Base-by-base conservation (phyloP, 2,329 filamentous ascomycete species). In the Trichoderma lentiforme region DNA sequence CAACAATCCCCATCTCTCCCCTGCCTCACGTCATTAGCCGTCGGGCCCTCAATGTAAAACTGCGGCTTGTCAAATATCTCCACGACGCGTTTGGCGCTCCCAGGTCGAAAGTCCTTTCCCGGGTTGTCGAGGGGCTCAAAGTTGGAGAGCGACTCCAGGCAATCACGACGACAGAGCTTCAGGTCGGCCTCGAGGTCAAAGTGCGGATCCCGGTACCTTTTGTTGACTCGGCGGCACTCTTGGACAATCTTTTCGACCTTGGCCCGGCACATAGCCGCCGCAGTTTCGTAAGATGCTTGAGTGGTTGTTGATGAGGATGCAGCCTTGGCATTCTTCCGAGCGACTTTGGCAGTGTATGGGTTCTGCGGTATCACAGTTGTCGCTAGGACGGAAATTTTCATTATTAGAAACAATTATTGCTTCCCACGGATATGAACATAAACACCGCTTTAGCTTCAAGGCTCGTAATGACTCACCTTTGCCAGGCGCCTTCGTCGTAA, bases 151-250 rank as follows among this genome's bases (percentile, higher is more conserved):
- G 82, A 83, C 72, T 85, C 80, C 28, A 88, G 82, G 36, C 85
- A 88, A 76, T 89, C 85, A 56, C 83, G 82, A 6, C 79, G 81
- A n/a, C 83, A 81, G 47, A 84, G 84, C 81, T 93, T 92, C 73
- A 94, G 85, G 79, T 95, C 93, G 47, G 88, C 84, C 78, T 96
- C 93, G 66, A 97, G 89, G 79, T 97, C 92, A 78, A 97, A 97
- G 79, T 96, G 90, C n/a, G 91, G 89, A 78, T 97, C 93, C 18
- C 91, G 88, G 79, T 97, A 97, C 80, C 94, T 95, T 77, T 94
- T 91, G 80, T 97, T 97, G 71, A 94, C 85, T 9, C 92, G 87
- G 26, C 89, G 86, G 79, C 93, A 97, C 77, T 90, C 88, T 71
- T 84, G 84, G 63, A 89, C 85, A 72, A 91, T 90, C 78, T 89